phyloP scores from a whole-genome alignment of 2,329 filamentous ascomycete species.

The Bipolaris bicolor region DNA sequence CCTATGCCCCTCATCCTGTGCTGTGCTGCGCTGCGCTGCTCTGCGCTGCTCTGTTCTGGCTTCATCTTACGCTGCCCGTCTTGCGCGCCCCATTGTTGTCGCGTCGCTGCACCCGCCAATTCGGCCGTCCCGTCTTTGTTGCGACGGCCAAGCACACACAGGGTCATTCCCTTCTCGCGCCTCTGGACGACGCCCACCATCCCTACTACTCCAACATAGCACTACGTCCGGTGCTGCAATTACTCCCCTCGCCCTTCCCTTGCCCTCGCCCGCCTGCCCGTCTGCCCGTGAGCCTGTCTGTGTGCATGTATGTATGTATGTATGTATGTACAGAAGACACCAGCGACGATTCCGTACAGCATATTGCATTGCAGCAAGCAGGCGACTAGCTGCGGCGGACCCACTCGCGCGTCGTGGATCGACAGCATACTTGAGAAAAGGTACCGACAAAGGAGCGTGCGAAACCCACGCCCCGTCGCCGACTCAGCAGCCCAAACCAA shows the following conservation, averaged over 20 bases:
- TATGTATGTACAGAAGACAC: neutral
- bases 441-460: constrained; percentile 13
- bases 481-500: constrained; percentile 4
- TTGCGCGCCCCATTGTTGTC: neutral
- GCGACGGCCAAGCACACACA: constrained; percentile 18
- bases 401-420: constrained; percentile 11
- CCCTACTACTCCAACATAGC: too few species aligned
- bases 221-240: too few species aligned
- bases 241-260: too few species aligned
- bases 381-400: constrained; percentile 4
- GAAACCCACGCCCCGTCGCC: constrained; percentile 3
- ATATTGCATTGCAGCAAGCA: constrained; percentile 11
- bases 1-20: constrained; percentile 8
- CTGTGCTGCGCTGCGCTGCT: too few species aligned
- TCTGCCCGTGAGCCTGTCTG: too few species aligned
- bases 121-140: constrained; percentile 22
- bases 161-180: constrained; percentile 17
- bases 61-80: neutral
- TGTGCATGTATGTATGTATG: neutral
- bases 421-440: constrained; percentile 9
- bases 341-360: neutral
- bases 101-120: constrained; percentile 15
- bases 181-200: constrained; percentile 10
- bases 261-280: too few species aligned
- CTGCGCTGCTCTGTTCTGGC: neutral